Base-by-base conservation (phyloP, 768 basidiomycete species). In the Lactarius pseudohatsudake region DNA sequence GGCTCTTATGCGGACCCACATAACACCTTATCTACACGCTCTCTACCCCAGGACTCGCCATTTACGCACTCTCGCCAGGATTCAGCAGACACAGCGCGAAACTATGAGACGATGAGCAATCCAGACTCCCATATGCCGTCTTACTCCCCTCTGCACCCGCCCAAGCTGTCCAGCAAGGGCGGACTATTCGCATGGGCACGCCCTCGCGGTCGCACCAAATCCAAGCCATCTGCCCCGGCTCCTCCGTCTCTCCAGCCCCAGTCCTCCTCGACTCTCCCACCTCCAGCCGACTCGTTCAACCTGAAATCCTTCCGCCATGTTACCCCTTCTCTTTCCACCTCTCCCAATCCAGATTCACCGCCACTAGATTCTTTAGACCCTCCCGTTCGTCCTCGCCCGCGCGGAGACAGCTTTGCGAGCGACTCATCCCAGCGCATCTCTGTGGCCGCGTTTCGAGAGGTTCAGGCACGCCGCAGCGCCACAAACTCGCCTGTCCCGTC, bases 371-470 rank as follows among this genome's bases (percentile, higher is more conserved):
- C 70, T 32, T 53, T 71, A 7, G 41, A 78, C 1, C 80, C 84
- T 4, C 76, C 79, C 13, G 78, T 74, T 6, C 72, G 72, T 8
- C 73, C 82, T 22, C 83, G 87, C 1, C 83, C 85, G 18, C 82
- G 90, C 70, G 84, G 81, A 26, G 77, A 79, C 54, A 88, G 88
- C 74, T 71, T 80, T 67, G 81, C 83, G 20, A 88, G 88, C 3
- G 87, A 90, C 47, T 79, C 85, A 6, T 86, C 86, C 1, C 90
- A 90, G 68, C 84, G 89, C 61, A 92, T 92, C 30, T 89, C 89
- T 9, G 87, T 92, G 38, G 91, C 89, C 2, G 91, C 91, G 3
- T 92, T 92, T 73, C 84, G 88, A 62, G 90, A 92, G 78, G 89
- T 84, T 22, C 88, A 90, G 64, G 87, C 89, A 4, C 79, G 89